Evolutionary conservation across 1,284 basidiomycete genomes (phyloP), one percentile per base, ranked within the genome.

Genomic region (Cutaneotrichosporon spelunceum): DNA sequence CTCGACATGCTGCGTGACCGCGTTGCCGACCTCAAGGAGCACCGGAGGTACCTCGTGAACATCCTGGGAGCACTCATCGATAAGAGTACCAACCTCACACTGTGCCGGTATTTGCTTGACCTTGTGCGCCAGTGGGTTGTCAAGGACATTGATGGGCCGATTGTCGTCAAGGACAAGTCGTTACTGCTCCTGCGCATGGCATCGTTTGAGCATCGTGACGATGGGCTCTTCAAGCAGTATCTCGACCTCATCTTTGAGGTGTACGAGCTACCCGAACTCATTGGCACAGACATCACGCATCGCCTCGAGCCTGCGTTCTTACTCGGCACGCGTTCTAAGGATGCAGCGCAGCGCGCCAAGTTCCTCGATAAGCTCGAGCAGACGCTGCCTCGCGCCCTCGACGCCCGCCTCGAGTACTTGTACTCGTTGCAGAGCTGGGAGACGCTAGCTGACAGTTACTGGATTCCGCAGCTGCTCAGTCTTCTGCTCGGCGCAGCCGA

Each of bases 361-460:
- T 99, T 99, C 80, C 84, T 98, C 70, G 90, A 93, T 73, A 84
- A 98, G 57, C 83, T 99, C 65, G 95, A 99, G 73, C 82, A 86
- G 66, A 95, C 90, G 70, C 86, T 99, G 47, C 91, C 93, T 19
- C 86, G 89, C 29, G 87, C 89, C 1, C 83, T 96, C 14, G 86
- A 87, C 56, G 87, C 85, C 63, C 88, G 96, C 29, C 79, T 99
- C 54, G 89, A 90, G 56, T 98, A 96, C 78, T 86, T 99, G 65
- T 83, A 96, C 56, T 93, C 92, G 29, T 87, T 93, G 23, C 94
- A 99, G 79, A 95, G 84, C 75, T 99, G 97, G 96, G 96, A 99
- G 68, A 86, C 88, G 11, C 80, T 99, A 21, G 87, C 91, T 1
- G 93, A 97, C 68, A 87, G 90, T 63, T 94, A 97, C 75, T 99